Evolutionary conservation across 2,329 filamentous ascomycete genomes (phyloP).

Genomic region (Fusarium sp.): DNA sequence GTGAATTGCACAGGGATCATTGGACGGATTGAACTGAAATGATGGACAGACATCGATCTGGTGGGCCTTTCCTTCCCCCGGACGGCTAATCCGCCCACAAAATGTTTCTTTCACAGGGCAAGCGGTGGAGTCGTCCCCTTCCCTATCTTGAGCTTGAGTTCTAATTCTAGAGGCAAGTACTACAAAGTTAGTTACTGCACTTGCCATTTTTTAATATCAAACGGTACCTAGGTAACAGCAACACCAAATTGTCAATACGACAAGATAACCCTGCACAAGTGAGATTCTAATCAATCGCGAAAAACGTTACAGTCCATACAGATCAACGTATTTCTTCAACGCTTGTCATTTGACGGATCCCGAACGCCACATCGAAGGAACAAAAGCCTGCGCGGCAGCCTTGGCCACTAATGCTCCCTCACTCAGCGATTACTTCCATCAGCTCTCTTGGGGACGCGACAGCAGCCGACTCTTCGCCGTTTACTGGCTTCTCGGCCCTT

Average conservation of each 20-base stretch:
- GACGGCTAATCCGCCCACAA: slow-evolving; percentile 28
- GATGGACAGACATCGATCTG: slow-evolving; percentile 17
- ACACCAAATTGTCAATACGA: slow-evolving; percentile 1
- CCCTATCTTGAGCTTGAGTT: background rate
- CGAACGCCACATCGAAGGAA: slow-evolving; percentile 12
- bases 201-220: background rate
- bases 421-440: slow-evolving; percentile 7
- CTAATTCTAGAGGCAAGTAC: background rate
- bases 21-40: slow-evolving; percentile 6
- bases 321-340: slow-evolving; percentile 19
- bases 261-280: background rate
- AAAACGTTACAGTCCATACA: slow-evolving; percentile 16
- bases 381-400: slow-evolving; percentile 25
- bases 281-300: slow-evolving; percentile 2
- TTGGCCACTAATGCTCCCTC: slow-evolving; percentile 28
- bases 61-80: slow-evolving; percentile 23
- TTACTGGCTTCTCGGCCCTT: slow-evolving; percentile 49
- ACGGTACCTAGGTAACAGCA: background rate
- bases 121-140: slow-evolving; percentile 7
- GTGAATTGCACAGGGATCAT: slow-evolving; percentile 17
- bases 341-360: slow-evolving; percentile 23
- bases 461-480: slow-evolving; percentile 27
- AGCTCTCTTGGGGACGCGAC: slow-evolving; percentile 24
- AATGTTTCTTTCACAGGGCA: slow-evolving; percentile 33
- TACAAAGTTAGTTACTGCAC: background rate